Percentiles rank a stretch among this genome's conserved stretches.
These are phyloP conservation scores for Aegilops longissima DNA, from an alignment of 176 grass and related monocot genomes.

Conservation along the genomic window DNA sequence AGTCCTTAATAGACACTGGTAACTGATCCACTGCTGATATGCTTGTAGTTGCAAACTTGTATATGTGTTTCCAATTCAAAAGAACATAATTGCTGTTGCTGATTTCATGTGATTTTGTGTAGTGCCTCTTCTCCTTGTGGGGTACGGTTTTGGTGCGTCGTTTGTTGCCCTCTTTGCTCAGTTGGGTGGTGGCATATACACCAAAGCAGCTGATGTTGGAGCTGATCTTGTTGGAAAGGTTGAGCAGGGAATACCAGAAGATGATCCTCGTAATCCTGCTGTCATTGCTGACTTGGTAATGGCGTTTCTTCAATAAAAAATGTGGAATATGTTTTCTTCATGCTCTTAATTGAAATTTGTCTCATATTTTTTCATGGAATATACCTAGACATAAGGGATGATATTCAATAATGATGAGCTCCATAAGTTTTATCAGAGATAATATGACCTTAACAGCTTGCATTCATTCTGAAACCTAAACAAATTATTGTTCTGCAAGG, in stretches of 20 bases:
- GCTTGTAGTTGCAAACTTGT: constrained; percentile 11
- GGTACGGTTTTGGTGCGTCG: constrained; percentile 98
- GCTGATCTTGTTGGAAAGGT: constrained; percentile 99
- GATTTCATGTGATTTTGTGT: constrained; percentile 42
- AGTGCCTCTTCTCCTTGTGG: constrained; percentile 99
- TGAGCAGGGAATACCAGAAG: constrained; percentile 99
- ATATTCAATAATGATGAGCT: background rate
- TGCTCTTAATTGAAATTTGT: background rate
- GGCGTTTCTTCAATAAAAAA: constrained; percentile 29
- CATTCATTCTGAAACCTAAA: constrained; percentile 1
- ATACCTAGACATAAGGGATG: background rate
- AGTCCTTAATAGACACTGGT: background rate
- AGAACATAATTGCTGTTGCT: constrained; percentile 5
- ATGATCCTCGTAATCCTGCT: constrained; percentile 99
- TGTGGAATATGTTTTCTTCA: background rate
- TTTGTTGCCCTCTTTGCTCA: constrained; percentile 99
- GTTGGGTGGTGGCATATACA: constrained; percentile 98
- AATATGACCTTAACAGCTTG: background rate
- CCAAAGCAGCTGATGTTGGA: constrained; percentile 98
- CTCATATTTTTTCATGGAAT: constrained; percentile 28
- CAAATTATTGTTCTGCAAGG: background rate
- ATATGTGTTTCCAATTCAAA: constrained; percentile 1
- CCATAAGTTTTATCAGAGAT: constrained; percentile 11
- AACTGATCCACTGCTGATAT: constrained; percentile 18
- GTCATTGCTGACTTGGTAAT: constrained; percentile 99